phyloP scores from a whole-genome alignment of 2,329 filamentous ascomycete species.

The Pochonia chlamydosporia region DNA sequence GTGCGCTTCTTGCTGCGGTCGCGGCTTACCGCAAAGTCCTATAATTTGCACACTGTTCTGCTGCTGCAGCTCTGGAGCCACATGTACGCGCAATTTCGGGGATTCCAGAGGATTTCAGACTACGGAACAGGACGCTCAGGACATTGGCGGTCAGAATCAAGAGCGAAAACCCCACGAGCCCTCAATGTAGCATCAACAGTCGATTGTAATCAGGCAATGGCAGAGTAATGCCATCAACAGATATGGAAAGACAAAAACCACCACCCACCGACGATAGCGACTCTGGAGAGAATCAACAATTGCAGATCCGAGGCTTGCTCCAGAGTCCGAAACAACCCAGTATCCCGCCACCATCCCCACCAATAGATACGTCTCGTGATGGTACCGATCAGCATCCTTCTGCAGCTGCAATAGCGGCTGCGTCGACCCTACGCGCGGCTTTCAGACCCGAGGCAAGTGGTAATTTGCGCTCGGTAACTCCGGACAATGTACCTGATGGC shows the following conservation, averaged over 20 bases:
- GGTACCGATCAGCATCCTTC: neutral
- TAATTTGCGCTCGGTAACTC: conserved; percentile 61
- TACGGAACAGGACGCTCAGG: neutral
- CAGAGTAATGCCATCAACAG: conserved; percentile 38
- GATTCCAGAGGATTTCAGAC: neutral
- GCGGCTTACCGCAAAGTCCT: too few species aligned
- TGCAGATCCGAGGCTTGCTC: conserved; percentile 18
- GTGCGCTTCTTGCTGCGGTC: neutral
- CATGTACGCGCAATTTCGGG: neutral
- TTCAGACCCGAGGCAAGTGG: conserved; percentile 26
- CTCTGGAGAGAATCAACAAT: conserved; percentile 24
- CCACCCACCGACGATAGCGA: conserved; percentile 24
- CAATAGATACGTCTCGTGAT: neutral
- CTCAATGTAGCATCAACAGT: conserved; percentile 26
- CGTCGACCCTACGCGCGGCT: conserved; percentile 27
- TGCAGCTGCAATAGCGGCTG: conserved; percentile 17
- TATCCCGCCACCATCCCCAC: conserved; percentile 15
- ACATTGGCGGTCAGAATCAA: neutral
- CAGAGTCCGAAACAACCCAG: conserved; percentile 8
- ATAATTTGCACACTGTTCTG: neutral
- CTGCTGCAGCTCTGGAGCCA: neutral
- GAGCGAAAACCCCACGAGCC: neutral
- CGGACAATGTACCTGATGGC: conserved; percentile 43
- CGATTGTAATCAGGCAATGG: conserved; percentile 35
- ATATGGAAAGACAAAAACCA: conserved; percentile 36